These are phyloP conservation scores for Purshia tridentata DNA, from an alignment of 306 rosid genomes.

Conservation along the genomic window DNA sequence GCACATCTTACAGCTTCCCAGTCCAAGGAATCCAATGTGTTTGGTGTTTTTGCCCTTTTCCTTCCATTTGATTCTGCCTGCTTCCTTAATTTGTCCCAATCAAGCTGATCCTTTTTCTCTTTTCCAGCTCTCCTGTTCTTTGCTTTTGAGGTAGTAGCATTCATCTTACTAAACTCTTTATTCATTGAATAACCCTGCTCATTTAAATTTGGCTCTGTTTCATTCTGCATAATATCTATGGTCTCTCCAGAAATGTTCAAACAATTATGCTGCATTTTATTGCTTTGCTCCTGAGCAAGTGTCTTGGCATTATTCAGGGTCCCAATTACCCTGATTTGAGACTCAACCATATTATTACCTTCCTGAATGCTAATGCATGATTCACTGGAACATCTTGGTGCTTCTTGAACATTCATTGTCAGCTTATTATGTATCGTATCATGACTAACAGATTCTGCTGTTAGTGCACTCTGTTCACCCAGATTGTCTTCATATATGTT, in stretches of 20 bases:
- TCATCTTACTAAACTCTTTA: conserved; percentile 47
- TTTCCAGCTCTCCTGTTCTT: conserved; percentile 45
- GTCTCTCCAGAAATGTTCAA: conserved; percentile 34
- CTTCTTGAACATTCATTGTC: conserved; percentile 22
- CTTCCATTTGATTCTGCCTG: conserved; percentile 56
- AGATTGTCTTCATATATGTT: conserved; percentile 41
- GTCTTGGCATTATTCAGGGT: conserved; percentile 26
- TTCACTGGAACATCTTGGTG: conserved; percentile 28
- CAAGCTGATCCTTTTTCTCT: conserved; percentile 42
- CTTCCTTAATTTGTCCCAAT: conserved; percentile 81
- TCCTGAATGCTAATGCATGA: conserved; percentile 25
- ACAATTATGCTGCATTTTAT: conserved; percentile 25
- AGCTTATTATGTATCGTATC: conserved; percentile 25
- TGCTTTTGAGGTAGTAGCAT: conserved; percentile 42
- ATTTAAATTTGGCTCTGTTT: conserved; percentile 34
- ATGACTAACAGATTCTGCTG: conserved; percentile 48
- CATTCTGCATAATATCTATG: conserved; percentile 36
- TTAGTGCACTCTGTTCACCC: conserved; percentile 42
- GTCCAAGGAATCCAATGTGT: conserved; percentile 85
- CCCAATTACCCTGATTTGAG: conserved; percentile 37
- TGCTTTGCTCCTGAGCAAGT: conserved; percentile 19
- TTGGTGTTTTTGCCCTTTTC: conserved; percentile 54
- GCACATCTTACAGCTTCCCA: conserved; percentile 97
- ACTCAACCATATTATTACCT: conserved; percentile 24
- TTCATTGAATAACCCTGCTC: conserved; percentile 29